Percentiles rank a stretch among this genome's conserved stretches.
phyloP scores from a whole-genome alignment of 1,284 basidiomycete species.

The Cutaneotrichosporon cyanovorans region DNA sequence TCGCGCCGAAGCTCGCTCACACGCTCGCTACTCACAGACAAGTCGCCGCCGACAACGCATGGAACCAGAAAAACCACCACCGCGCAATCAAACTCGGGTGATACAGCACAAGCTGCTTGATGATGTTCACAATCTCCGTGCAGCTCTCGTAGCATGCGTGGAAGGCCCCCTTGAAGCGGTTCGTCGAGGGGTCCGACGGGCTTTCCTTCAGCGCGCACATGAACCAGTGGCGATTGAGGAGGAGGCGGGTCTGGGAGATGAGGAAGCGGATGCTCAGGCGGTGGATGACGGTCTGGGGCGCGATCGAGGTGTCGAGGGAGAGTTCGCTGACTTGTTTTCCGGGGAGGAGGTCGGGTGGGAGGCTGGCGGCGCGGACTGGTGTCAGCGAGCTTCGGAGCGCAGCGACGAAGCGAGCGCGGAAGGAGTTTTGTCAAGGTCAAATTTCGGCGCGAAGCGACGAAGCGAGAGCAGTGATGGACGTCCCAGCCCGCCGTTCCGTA shows the following conservation, averaged over 20 bases:
- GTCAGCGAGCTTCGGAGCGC: conserved; percentile 16
- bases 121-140: conserved; percentile 41
- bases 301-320: conserved; percentile 30
- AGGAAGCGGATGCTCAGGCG: conserved; percentile 40
- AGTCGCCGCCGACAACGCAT: conserved; percentile 40
- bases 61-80: conserved; percentile 46
- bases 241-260: conserved; percentile 37
- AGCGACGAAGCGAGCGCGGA: too few species aligned
- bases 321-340: conserved; percentile 30
- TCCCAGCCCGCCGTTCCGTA: too few species aligned
- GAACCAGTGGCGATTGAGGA: conserved; percentile 41
- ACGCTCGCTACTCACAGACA: conserved; percentile 37
- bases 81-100: conserved; percentile 40
- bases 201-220: conserved; percentile 35
- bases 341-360: conserved; percentile 35
- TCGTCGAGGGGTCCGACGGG: conserved; percentile 28
- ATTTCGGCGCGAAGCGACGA: too few species aligned
- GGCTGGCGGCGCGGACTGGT: conserved; percentile 28
- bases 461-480: too few species aligned
- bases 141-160: conserved; percentile 39
- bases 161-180: conserved; percentile 34
- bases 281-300: conserved; percentile 42
- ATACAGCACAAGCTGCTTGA: conserved; percentile 41
- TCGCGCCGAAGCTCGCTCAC: too few species aligned
- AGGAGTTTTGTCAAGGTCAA: too few species aligned